These are phyloP conservation scores for Alopecurus myosuroides DNA, from an alignment of 176 grass and related monocot genomes.

Conservation along the genomic window DNA sequence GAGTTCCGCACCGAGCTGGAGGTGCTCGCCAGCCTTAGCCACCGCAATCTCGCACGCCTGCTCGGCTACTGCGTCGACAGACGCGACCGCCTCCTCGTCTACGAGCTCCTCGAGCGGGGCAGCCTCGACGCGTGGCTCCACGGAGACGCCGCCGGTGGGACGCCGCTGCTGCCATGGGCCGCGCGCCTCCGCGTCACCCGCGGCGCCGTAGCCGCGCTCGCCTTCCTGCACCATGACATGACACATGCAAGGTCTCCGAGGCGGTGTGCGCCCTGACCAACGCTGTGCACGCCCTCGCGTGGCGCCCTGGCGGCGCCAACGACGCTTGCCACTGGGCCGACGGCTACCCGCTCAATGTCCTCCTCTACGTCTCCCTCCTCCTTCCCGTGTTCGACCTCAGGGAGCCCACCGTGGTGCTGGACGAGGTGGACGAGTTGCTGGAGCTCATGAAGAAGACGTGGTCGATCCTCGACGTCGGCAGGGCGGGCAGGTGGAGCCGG, in stretches of 20 bases:
- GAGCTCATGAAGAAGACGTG: slow-evolving; percentile 97
- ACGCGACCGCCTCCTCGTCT: slow-evolving; percentile 70
- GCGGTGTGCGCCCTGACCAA: slow-evolving; percentile 50
- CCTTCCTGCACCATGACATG: slow-evolving; percentile 77
- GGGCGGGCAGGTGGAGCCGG: slow-evolving; percentile 63
- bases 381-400: slow-evolving; percentile 61
- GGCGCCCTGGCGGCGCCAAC: slow-evolving; percentile 30
- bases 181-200: slow-evolving; percentile 47
- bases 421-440: slow-evolving; percentile 89
- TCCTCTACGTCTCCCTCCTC: slow-evolving; percentile 77
- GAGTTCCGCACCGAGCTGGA: slow-evolving; percentile 85
- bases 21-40: slow-evolving; percentile 63
- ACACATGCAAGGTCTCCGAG: slow-evolving; percentile 76
- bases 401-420: slow-evolving; percentile 64
- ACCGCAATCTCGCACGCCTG: slow-evolving; percentile 68
- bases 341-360: slow-evolving; percentile 72
- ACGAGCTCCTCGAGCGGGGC: slow-evolving; percentile 77
- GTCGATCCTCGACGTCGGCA: slow-evolving; percentile 55
- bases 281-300: slow-evolving; percentile 64
- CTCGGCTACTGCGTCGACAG: slow-evolving; percentile 71
- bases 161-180: slow-evolving; percentile 31
- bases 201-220: slow-evolving; percentile 54
- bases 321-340: slow-evolving; percentile 76
- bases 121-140: slow-evolving; percentile 84
- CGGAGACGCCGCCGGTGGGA: not conserved